Evolutionary conservation across 129 eudicot species (phyloP), one percentile per base, ranked within the genome.

Genomic region (Sambucus nigra): DNA sequence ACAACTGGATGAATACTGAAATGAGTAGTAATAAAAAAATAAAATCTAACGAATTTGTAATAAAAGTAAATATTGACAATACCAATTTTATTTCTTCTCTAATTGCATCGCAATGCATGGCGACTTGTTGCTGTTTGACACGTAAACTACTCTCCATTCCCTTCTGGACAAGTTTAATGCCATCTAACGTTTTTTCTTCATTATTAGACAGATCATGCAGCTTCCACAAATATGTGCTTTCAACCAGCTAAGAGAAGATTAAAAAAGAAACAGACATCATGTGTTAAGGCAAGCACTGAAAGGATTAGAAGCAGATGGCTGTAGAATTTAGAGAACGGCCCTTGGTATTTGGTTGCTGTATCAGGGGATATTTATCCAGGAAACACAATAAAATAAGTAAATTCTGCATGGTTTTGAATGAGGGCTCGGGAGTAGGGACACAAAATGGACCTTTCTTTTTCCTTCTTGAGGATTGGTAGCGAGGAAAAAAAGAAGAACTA

Each of bases 61-160:
- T 10, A 52, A 5, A 40, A 26, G 44, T 14, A 35, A 53, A 17
- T 7, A 16, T 16, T 23, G 29, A 16, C 4, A 17, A 47, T 84
- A 88, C 95, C 88, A 76, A 69, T 65, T 79, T 82, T 41, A 84
- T 71, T 51, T 89, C 95, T 55, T 71, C 79, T n/a, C 63, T 55
- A 48, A 84, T 31, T 21, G 83, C 85, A 65, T 84, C 94, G 72
- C 97, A 89, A 64, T 89, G 97, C 95, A 89, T 70, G 35, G 88
- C 67, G 41, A 64, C 57, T 69, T 89, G 97, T 48, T 78, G 74
- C 26, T 66, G 67, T 75, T 81, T 78, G 73, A 89, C 76, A 17
- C 65, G 47, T 53, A 84, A 68, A 51, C 75, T 44, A 20, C 57
- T 50, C 74, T 60, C 69, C 70, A 65, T 66, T 18, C 82, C 80